phyloP scores from a whole-genome alignment of 108 stramenopile species.

The Mediolabrus comicus region DNA sequence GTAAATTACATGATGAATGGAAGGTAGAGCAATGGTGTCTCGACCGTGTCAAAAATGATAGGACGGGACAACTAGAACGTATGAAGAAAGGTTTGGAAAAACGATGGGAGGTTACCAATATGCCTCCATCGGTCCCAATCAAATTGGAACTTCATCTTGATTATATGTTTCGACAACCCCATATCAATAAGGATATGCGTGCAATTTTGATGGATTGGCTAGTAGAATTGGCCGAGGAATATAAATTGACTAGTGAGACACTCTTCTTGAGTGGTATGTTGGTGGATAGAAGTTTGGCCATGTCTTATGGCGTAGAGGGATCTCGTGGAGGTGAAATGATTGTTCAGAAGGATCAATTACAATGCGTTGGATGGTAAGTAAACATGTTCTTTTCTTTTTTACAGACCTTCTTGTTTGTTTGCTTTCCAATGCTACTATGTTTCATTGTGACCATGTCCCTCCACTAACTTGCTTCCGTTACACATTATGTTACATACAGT shows the following conservation, averaged over 20 bases:
- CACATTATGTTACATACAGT: constrained; percentile 15
- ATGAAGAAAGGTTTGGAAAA: not conserved
- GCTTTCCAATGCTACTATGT: no score
- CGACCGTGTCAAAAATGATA: not conserved
- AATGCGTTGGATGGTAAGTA: constrained; percentile 68
- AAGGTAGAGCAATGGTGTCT: constrained; percentile 20
- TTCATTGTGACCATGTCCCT: no score
- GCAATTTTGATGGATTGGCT: constrained; percentile 89
- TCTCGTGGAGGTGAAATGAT: not conserved
- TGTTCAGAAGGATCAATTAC: constrained; percentile 47
- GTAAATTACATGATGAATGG: not conserved
- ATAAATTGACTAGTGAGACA: constrained; percentile 53
- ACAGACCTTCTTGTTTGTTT: no score
- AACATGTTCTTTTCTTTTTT: no score
- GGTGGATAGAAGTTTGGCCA: constrained; percentile 72
- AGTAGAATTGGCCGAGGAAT: constrained; percentile 84
- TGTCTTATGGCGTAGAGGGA: constrained; percentile 15
- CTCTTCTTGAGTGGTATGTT: constrained; percentile 70
- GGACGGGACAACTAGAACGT: not conserved
- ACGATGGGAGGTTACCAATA: not conserved
- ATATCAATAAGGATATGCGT: constrained; percentile 76
- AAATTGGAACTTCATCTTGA: constrained; percentile 8
- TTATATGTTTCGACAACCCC: constrained; percentile 44
- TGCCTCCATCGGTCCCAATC: not conserved
- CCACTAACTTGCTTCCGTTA: constrained; percentile 7